Percentiles rank a stretch among this genome's conserved stretches.
phyloP scores from a whole-genome alignment of 495 filamentous ascomycete species.

The Annulohypoxylon stygium region DNA sequence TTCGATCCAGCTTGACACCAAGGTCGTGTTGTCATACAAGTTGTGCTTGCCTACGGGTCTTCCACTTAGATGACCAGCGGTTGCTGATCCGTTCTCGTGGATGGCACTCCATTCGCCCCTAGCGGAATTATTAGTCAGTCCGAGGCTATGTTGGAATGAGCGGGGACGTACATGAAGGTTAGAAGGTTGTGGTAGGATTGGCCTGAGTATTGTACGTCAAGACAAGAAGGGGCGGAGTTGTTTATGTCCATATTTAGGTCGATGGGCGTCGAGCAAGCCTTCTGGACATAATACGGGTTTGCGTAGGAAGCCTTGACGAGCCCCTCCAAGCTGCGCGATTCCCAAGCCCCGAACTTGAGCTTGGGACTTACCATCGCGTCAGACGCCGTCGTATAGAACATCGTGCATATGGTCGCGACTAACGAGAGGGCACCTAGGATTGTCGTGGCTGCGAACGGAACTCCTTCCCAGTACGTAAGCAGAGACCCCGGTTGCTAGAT shows the following conservation, averaged over 20 bases:
- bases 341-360: slow-evolving; percentile 65
- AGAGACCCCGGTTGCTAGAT: slow-evolving; percentile 66
- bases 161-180: slow-evolving; percentile 49
- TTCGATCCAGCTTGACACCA: slow-evolving; percentile 72
- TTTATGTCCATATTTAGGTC: slow-evolving; percentile 50
- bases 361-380: slow-evolving; percentile 78
- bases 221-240: slow-evolving; percentile 65
- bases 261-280: slow-evolving; percentile 72
- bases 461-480: slow-evolving; percentile 72
- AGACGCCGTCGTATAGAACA: slow-evolving; percentile 80
- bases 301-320: slow-evolving; percentile 70
- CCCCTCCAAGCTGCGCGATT: slow-evolving; percentile 62
- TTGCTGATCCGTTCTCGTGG: slow-evolving; percentile 53
- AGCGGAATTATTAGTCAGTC: slow-evolving; percentile 64
- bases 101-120: slow-evolving; percentile 63
- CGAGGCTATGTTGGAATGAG: slow-evolving; percentile 51
- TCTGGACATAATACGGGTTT: slow-evolving; percentile 65
- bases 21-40: slow-evolving; percentile 74
- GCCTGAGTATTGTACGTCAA: slow-evolving; percentile 73
- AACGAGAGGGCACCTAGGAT: slow-evolving; percentile 70
- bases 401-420: slow-evolving; percentile 69
- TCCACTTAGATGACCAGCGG: slow-evolving; percentile 51
- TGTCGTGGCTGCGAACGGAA: slow-evolving; percentile 71
- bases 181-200: slow-evolving; percentile 59
- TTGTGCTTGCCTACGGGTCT: slow-evolving; percentile 68